Evolutionary conservation across 2,329 filamentous ascomycete genomes (phyloP), one percentile per base, ranked within the genome.

Genomic region (Beauveria sp.): DNA sequence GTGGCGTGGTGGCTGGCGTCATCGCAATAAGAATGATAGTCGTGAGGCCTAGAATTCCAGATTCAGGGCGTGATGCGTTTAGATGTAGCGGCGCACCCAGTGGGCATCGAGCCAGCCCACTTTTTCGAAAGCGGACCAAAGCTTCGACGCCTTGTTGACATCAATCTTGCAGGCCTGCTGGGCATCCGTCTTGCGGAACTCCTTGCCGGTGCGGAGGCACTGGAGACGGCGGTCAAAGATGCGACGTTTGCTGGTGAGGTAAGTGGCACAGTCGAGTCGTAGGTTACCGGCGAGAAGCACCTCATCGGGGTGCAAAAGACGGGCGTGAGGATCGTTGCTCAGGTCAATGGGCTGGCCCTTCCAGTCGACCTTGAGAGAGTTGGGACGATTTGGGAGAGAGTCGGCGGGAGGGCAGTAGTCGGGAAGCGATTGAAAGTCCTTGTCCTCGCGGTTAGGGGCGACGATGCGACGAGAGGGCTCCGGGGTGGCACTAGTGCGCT

Each of bases 151-250:
- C 79, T 97, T 98, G 80, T 97, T 97, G 73, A 98, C 93, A 69
- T 98, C 93, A 66, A 97, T 96, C 79, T 96, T 96, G 82, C 91
- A 96, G n/a, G 91, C 91, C 73, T 96, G 90, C 74, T 98, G 93
- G 5, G 92, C 91, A 72, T 96, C 91, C 1, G 93, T 98, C 83
- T 96, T 96, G 73, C 91, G 88, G 74, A 96, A 97, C 69, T 93
- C 89, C 75, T 96, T 95, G 71, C 83, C 83, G 42, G 85, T 86
- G 61, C 79, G 77, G 2, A 87, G 83, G 63, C 83, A 84, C 56
- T 88, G 84, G 40, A 93, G 83, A 46, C 90, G 86, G 55, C 86
- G 86, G 60, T 88, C 80, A 73, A 98, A 98, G 70, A 98, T 93
- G 64, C 92, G 88, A 63, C 93, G 88, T 81, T 97, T 98, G 79